Evolutionary conservation across 306 rosid species (phyloP), one percentile per base, ranked within the genome.

Genomic region (Trifolium dubium): DNA sequence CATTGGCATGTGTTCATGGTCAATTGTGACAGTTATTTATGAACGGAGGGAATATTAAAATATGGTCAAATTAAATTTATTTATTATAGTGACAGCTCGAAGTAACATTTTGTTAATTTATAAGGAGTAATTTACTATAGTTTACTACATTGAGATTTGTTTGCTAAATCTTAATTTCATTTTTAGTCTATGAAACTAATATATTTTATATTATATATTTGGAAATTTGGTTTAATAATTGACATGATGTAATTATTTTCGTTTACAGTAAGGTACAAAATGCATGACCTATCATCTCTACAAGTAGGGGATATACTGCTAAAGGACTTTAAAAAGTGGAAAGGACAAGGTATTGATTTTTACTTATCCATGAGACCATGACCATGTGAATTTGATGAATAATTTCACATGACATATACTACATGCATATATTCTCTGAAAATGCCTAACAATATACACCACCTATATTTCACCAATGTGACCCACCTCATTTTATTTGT

Each of bases 261-360:
- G 12, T 56, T 72, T 80, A 17, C 88, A 92, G 97, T 93, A 86
- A 89, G 80, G 81, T 83, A 82, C 88, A 93, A 90, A 74, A 88
- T 82, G 86, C 87, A 89, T 15, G 90, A 89, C 54, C 79, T 82
- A 53, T 83, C 97, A 14, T 77, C 83, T 65, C 87, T 83, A 23
- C 84, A 83, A 43, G 81, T 88, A 40, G 71, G 78, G 0, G 97
- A 90, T 80, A 86, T 87, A 61, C 77, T 88, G 81, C 79, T 64
- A 50, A 93, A 85, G 81, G 98, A 90, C 76, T 90, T 90, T 74
- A 93, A 90, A 73, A 90, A 84, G 86, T 93, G 96, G 97, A 83
- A 85, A 49, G 92, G 84, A 73, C 81, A 49, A 83, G 96, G 98
- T 90, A 67, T 31, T 60, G 11, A 13, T 35, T 35, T 62, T 64